phyloP scores from a whole-genome alignment of 179 eudicot genomes.

The Patellifolia procumbens region DNA sequence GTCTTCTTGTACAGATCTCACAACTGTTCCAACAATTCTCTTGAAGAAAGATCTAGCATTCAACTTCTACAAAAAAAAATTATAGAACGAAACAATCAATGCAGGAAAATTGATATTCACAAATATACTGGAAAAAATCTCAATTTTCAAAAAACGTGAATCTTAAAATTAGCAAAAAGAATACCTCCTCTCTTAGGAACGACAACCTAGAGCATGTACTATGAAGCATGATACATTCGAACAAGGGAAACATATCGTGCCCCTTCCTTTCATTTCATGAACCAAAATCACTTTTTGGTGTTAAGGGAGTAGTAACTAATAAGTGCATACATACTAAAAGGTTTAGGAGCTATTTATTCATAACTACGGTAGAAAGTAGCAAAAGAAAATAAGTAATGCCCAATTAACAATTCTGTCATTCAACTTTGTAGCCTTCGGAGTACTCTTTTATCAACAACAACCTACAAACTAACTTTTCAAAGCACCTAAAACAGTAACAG shows the following conservation, averaged over 20 bases:
- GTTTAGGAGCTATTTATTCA: not conserved
- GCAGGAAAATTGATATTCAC: not conserved
- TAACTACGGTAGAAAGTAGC: not conserved
- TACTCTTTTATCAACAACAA: not conserved
- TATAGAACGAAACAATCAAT: constrained; percentile 14
- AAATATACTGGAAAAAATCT: not conserved
- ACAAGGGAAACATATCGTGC: not conserved
- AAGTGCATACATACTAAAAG: not conserved
- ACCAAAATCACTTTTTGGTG: not conserved
- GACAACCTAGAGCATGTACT: not conserved
- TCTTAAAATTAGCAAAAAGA: not conserved
- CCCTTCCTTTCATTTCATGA: not conserved
- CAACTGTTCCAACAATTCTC: constrained; percentile 94
- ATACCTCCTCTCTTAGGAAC: not conserved
- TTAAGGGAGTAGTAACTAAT: not conserved
- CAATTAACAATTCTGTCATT: not conserved
- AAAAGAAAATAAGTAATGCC: not conserved
- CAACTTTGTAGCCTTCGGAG: not conserved
- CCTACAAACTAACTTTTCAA: not conserved
- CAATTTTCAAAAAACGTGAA: not conserved
- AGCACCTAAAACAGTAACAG: not conserved
- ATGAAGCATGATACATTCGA: no score
- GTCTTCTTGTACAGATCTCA: constrained; percentile 96
- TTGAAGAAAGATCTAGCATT: constrained; percentile 81
- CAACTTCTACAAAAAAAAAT: constrained; percentile 52